phyloP scores from a whole-genome alignment of 192 early-diverging fungal species.

The Entomortierella beljakovae region DNA sequence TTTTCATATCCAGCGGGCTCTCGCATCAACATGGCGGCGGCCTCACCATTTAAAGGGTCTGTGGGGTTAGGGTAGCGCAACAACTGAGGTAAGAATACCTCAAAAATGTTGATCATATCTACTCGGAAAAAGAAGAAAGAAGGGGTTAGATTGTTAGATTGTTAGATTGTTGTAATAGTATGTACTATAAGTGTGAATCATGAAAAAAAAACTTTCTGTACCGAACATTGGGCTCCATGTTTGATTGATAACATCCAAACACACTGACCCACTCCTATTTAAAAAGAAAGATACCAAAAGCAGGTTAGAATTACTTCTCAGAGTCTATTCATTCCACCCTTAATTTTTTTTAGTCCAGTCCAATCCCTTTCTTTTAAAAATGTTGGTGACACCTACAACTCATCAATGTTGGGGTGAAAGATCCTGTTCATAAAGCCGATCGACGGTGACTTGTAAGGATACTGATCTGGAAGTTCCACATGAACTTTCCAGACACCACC shows the following conservation, averaged over 20 bases:
- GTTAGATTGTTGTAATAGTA: too few species aligned
- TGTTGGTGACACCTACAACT: slow-evolving; percentile 68
- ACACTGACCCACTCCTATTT: slow-evolving; percentile 94
- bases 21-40: slow-evolving; percentile 96
- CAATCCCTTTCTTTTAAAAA: slow-evolving; percentile 5
- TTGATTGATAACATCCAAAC: slow-evolving; percentile 99
- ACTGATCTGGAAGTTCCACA: slow-evolving; percentile 98
- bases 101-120: slow-evolving; percentile 99
- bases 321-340: too few species aligned
- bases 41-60: slow-evolving; percentile 99
- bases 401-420: slow-evolving; percentile 99
- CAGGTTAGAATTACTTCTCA: background rate
- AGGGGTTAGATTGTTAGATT: too few species aligned
- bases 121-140: too few species aligned
- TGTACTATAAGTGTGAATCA: too few species aligned
- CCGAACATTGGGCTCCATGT: slow-evolving; percentile 99
- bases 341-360: slow-evolving; percentile 3
- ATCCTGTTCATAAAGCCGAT: slow-evolving; percentile 99
- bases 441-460: slow-evolving; percentile 98
- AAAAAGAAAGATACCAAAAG: slow-evolving; percentile 1
- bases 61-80: slow-evolving; percentile 99
- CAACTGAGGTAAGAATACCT: slow-evolving; percentile 97
- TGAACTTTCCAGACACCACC: slow-evolving; percentile 98
- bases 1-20: slow-evolving; percentile 89
- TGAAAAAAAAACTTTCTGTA: slow-evolving; percentile 40